phyloP scores from a whole-genome alignment of 2,329 filamentous ascomycete species.

The Lachnellula suecica region DNA sequence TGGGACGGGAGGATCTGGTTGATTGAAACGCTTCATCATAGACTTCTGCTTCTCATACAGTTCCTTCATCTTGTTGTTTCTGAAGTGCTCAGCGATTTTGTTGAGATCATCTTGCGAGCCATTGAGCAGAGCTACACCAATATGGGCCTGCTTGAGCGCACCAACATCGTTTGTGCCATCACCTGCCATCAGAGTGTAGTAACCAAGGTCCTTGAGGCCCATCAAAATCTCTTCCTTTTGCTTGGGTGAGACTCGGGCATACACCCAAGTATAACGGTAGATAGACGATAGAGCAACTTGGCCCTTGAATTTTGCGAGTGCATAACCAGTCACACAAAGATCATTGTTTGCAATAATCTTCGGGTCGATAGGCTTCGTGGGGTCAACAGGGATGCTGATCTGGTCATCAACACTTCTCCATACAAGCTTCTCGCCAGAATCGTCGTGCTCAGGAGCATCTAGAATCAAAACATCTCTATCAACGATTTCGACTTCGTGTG shows the following conservation, averaged over 20 bases:
- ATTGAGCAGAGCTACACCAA: conserved; percentile 93
- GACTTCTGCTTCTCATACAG: conserved; percentile 94
- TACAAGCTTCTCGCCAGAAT: conserved; percentile 75
- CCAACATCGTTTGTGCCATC: conserved; percentile 98
- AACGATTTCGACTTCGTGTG: conserved; percentile 93
- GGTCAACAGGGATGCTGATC: conserved; percentile 80
- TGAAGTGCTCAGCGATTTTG: conserved; percentile 88
- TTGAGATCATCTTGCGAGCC: conserved; percentile 88
- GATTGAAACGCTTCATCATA: conserved; percentile 94
- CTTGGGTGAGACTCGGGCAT: conserved; percentile 95
- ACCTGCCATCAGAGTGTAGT: conserved; percentile 98
- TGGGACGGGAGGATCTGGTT: conserved; percentile 90
- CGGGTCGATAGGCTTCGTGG: conserved; percentile 74
- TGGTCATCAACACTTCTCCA: conserved; percentile 97
- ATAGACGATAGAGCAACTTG: conserved; percentile 75
- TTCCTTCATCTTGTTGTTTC: conserved; percentile 97
- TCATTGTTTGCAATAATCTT: conserved; percentile 84
- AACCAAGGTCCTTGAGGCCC: conserved; percentile 92
- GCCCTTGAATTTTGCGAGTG: conserved; percentile 82
- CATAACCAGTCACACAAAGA: conserved; percentile 93
- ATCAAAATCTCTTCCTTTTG: conserved; percentile 99
- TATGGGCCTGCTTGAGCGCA: conserved; percentile 95
- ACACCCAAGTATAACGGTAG: conserved; percentile 91
- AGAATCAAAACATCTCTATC: conserved; percentile 93
- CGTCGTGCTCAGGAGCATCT: conserved; percentile 89